Conservation (phyloP, 192 early-diverging fungal species). For the Coemansia javaensis region DNA sequence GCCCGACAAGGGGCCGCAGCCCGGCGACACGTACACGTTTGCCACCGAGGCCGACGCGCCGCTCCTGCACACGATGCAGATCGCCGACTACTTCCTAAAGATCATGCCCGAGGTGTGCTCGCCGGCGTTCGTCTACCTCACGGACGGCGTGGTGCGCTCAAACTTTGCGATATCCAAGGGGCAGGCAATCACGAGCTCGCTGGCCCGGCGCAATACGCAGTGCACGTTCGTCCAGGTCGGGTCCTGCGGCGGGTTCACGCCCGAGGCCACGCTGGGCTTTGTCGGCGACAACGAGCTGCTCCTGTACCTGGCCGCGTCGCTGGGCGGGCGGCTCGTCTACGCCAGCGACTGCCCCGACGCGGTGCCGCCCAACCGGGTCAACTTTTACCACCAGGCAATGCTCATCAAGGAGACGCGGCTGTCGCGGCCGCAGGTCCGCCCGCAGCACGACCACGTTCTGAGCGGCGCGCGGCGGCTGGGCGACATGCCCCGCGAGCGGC, state of each 20-base stretch:
- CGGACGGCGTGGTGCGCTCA: conserved; percentile 73
- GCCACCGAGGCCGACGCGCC: conserved; percentile 42
- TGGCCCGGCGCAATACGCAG: conserved; percentile 55
- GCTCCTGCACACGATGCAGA: conserved; percentile 42
- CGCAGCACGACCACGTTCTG: conserved; percentile 28
- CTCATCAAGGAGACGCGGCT: conserved; percentile 45
- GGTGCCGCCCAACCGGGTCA: conserved; percentile 24
- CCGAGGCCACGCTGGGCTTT: conserved; percentile 70
- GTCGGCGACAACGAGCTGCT: conserved; percentile 73
- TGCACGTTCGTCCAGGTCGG: conserved; percentile 76
- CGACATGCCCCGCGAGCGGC: conserved; percentile 52
- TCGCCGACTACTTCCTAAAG: conserved; percentile 48
- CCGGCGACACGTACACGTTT: conserved; percentile 39
- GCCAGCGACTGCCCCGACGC: conserved; percentile 58
- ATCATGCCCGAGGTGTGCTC: conserved; percentile 51
- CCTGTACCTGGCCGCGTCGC: conserved; percentile 61
- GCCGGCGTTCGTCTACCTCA: conserved; percentile 57
- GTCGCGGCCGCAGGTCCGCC: conserved; percentile 25
- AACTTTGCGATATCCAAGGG: conserved; percentile 60
- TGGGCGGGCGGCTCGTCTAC: conserved; percentile 66
- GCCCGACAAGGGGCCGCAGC: conserved; percentile 11
- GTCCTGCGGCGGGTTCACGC: conserved; percentile 54
- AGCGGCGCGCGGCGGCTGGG: conserved; percentile 36
- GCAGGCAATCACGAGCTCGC: conserved; percentile 42
- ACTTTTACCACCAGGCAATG: conserved; percentile 49